A percentile compares a stretch with the other conserved stretches of the same genome.
Conservation (phyloP, 352 stramenopile species). For the Phytophthora sojae region DNA sequence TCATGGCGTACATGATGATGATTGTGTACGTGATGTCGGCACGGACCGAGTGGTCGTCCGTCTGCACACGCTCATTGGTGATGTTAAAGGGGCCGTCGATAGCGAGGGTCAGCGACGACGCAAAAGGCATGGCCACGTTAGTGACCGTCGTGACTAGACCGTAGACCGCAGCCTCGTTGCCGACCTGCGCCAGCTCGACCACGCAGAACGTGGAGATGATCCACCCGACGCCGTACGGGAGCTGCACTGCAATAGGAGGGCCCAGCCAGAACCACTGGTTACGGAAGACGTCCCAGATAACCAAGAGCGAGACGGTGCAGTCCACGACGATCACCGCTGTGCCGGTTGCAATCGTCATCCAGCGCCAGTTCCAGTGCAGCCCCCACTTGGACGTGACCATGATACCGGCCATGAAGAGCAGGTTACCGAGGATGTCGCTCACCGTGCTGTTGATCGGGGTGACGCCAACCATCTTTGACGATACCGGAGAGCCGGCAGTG, state of each 20-base stretch:
- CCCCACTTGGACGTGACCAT: constrained; percentile 45
- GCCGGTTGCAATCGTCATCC: constrained; percentile 36
- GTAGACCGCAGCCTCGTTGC: constrained; percentile 41
- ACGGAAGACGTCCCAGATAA: constrained; percentile 19
- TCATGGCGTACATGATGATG: constrained; percentile 24
- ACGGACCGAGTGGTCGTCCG: constrained; percentile 9
- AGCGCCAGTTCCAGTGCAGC: constrained; percentile 45
- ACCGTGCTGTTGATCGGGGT: constrained; percentile 35
- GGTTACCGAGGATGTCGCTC: constrained; percentile 34
- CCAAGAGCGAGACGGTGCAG: constrained; percentile 4
- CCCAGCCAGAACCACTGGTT: constrained; percentile 26
- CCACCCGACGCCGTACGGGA: constrained; percentile 28
- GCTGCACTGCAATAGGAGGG: constrained; percentile 15
- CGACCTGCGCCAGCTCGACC: constrained; percentile 31
- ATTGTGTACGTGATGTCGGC: constrained; percentile 13
- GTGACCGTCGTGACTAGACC: constrained; percentile 41
- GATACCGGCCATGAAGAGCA: constrained; percentile 36
- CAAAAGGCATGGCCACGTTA: constrained; percentile 16
- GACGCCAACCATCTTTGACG: constrained; percentile 32
- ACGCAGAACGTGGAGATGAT: constrained; percentile 39
- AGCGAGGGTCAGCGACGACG: constrained; percentile 14
- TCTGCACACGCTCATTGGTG: constrained; percentile 11
- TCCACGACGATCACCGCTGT: constrained; percentile 26
- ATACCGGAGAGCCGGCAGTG: constrained; percentile 26
- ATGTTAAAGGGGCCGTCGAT: constrained; percentile 15